phyloP scores from a whole-genome alignment of 345 rosid species.

The Boechera divaricarpa region DNA sequence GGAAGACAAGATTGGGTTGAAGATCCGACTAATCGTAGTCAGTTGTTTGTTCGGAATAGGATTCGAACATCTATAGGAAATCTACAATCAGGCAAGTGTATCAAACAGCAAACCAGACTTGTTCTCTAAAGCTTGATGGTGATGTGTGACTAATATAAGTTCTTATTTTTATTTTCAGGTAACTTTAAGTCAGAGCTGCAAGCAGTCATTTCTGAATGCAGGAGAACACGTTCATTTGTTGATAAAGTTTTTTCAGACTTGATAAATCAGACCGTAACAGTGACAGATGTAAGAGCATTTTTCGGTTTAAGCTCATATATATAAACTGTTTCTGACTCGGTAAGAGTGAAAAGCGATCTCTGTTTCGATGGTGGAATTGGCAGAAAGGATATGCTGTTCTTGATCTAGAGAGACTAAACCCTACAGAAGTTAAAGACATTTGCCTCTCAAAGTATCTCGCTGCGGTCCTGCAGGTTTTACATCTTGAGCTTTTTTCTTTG shows the following conservation, averaged over 20 bases:
- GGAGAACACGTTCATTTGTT: conserved; percentile 67
- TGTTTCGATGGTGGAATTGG: conserved; percentile 29
- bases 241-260: conserved; percentile 63
- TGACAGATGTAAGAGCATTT: conserved; percentile 62
- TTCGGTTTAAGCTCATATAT: conserved; percentile 9
- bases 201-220: conserved; percentile 70
- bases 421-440: conserved; percentile 59
- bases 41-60: conserved; percentile 80
- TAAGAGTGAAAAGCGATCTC: not conserved
- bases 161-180: conserved; percentile 49
- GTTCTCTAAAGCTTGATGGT: not conserved
- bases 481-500: conserved; percentile 10
- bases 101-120: not conserved
- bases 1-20: conserved; percentile 71
- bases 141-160: not conserved
- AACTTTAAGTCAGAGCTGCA: conserved; percentile 67
- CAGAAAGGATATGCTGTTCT: conserved; percentile 82
- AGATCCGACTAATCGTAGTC: conserved; percentile 83
- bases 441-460: conserved; percentile 74
- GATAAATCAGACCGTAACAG: conserved; percentile 57
- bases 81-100: conserved; percentile 65
- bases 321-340: conserved; percentile 16
- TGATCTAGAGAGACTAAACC: conserved; percentile 67
- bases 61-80: conserved; percentile 70
- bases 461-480: conserved; percentile 69